Evolutionary conservation across 1,139 yeast genomes (phyloP), one percentile per base, ranked within the genome.

Genomic region (Zygosaccharomyces sapae): DNA sequence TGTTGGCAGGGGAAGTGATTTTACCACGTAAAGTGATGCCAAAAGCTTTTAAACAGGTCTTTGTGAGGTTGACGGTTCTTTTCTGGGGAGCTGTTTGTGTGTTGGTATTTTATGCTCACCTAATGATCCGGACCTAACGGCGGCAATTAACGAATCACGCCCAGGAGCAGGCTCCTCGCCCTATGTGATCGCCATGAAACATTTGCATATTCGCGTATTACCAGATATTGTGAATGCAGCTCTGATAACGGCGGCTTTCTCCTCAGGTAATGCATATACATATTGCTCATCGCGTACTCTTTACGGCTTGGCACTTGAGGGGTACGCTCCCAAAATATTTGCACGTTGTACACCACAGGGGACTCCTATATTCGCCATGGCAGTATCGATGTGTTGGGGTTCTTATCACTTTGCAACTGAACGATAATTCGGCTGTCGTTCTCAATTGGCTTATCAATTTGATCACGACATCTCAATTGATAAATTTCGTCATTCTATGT

Each of bases 1-100:
- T 86, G 88, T 78, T 82, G 44, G 92, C 95, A 2, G 92, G 90
- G 50, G 96, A 87, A 65, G 82, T 88, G 3, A 70, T 75, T 29
- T 77, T 85, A 59, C 96, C 96, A 19, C 75, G 95, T 50, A 77
- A 77, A 55, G 81, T 79, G n/a, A 70, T 88, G 66, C 92, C 92
- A 19, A 75, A 73, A 39, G 95, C 96, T 2, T 86, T 80, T 70
- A 84, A 80, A 62, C 85, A 85, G 37, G 92, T 87, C 9, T 80
- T 86, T 51, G 77, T 78, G 62, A 75, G 96, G 57, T 73, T 88
- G 58, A 78, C 85, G 0, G 67, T 84, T 18, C 77, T 88, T 88
- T 85, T 61, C 69, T 86, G 48, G 77, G 82, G 20, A 82, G 85
- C 41, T 74, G 81, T 41, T 61, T 81, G 12, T 77, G 80, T 56